phyloP scores from a whole-genome alignment of 2,329 filamentous ascomycete genomes.

The Colletotrichum sp. region DNA sequence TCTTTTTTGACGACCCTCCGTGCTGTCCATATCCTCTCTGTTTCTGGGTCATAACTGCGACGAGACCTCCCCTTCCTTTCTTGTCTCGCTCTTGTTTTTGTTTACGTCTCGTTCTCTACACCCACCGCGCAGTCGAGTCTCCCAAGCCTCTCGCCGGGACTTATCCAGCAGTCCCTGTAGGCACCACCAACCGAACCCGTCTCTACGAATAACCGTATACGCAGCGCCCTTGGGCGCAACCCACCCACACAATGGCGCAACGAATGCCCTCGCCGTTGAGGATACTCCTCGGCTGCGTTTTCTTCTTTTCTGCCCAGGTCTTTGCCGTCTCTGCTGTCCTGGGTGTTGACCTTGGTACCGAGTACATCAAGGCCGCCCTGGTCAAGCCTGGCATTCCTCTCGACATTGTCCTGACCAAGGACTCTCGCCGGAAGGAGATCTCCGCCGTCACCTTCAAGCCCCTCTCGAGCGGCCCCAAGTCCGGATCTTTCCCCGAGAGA shows the following conservation, averaged over 20 bases:
- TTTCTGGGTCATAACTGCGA: not conserved
- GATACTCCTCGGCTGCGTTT: constrained; percentile 43
- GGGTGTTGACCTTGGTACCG: constrained; percentile 92
- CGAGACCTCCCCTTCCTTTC: not conserved
- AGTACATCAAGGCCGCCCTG: constrained; percentile 94
- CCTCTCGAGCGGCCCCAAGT: constrained; percentile 65
- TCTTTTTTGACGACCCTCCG: constrained; percentile 1
- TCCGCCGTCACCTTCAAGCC: constrained; percentile 95
- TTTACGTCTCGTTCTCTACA: not conserved
- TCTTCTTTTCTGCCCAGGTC: constrained; percentile 53
- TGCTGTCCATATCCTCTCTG: constrained; percentile 1
- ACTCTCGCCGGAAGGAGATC: constrained; percentile 94
- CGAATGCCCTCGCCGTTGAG: constrained; percentile 39
- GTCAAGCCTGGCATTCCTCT: constrained; percentile 97
- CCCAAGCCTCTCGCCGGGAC: constrained; percentile 7
- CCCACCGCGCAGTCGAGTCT: not conserved
- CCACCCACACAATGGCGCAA: constrained; percentile 34
- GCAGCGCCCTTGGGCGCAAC: constrained; percentile 23
- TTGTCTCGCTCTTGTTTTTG: not conserved
- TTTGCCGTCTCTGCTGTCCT: constrained; percentile 75
- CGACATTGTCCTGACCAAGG: constrained; percentile 97
- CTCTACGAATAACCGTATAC: not conserved
- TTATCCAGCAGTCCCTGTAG: not conserved
- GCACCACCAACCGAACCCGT: not conserved
- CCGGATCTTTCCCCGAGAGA: constrained; percentile 80